Evolutionary conservation across 495 filamentous ascomycete genomes (phyloP), one percentile per base, ranked within the genome.

Genomic region (Xylaria castorea): DNA sequence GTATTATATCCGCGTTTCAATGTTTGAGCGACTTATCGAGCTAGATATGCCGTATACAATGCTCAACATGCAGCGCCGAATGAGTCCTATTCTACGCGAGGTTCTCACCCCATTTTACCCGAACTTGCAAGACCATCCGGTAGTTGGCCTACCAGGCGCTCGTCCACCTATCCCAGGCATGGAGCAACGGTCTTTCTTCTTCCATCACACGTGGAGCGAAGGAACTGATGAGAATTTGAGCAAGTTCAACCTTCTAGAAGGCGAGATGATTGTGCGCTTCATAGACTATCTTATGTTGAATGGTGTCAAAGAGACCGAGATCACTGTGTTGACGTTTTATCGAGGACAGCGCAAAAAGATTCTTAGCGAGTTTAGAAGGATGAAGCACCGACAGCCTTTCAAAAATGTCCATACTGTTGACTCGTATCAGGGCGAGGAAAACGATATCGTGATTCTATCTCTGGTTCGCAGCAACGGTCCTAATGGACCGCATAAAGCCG

Each of bases 361-460:
- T 11, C 73, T 90, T 0, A 84, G 79, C 42, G 76, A 82, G 2
- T 78, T 95, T 58, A 87, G 81, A 55, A 80, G 72, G 25, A 72
- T 78, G 0, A 85, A 87, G 61, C 82, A 94, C 1, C 77, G 80
- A 70, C 82, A 81, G 8, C 66, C 74, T 0, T 78, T 80, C 44
- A 86, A 92, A 75, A 94, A 93, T 32, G 90, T 98, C 1, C 87
- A 85, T 50, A 98, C 96, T 0, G 93, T 98, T 0, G 96, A 98
- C 76, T 94, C 93, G 0, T 98, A 95, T 79, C 96, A 98, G 77
- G 95, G 95, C 36, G 94, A 98, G 78, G 94, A 98, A 75, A 98
- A 98, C 75, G 93, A 94, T 25, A 84, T 98, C 46, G 83, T 98
- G 22, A 75, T 98, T 5, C 84, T 98, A 1, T 97, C 95, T 0